Evolutionary conservation across 2,329 filamentous ascomycete species (phyloP), one percentile per base, ranked within the genome.

Genomic region (Epichloe festucae): DNA sequence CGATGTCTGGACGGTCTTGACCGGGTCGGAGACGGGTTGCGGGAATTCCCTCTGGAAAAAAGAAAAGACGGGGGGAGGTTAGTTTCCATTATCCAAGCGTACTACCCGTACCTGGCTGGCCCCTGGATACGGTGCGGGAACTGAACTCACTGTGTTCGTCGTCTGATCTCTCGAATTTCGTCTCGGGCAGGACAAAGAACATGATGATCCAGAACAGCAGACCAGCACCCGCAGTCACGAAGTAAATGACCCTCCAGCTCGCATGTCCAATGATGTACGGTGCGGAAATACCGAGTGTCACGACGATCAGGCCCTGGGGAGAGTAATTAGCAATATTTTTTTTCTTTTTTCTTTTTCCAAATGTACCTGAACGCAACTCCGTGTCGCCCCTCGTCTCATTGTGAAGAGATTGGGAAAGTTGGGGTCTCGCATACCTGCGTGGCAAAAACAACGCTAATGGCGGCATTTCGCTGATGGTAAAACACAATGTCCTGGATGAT

Each of bases 401-500:
- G 8, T 34, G 7, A 34, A 27, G n/a, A 44, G n/a, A 8, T 31
- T 31, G 4, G 12, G 15, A 27, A 7, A 12, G 42, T 34, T 31
- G 31, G 5, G 11, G n/a, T 23, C 17, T 36, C 5, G 34, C 49
- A 12, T 17, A 50, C 49, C 42, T 50, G 49, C 2, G 34, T 50
- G n/a, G 42, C 41, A 21, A 50, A 50, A n/a, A 50, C 49, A 14
- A 46, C 17, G 23, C 41, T 40, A 11, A 50, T 40, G 6, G 49
- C 49, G 35, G 49, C 49, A 21, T 46, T 50, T 21, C 49, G 41
- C 15, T 50, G 49, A 19, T 50, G 49, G 11, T 40, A 50, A 41
- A 50, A 50, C 6, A 50, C 49, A 15, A 50, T 40, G 11, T 50
- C 49, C 42, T 50, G 49, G 15, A 50, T 50, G 14, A 50, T 50